A percentile compares a stretch with the other conserved stretches of the same genome.
phyloP scores from a whole-genome alignment of 2,329 filamentous ascomycete species.

The Canariomyces notabilis region DNA sequence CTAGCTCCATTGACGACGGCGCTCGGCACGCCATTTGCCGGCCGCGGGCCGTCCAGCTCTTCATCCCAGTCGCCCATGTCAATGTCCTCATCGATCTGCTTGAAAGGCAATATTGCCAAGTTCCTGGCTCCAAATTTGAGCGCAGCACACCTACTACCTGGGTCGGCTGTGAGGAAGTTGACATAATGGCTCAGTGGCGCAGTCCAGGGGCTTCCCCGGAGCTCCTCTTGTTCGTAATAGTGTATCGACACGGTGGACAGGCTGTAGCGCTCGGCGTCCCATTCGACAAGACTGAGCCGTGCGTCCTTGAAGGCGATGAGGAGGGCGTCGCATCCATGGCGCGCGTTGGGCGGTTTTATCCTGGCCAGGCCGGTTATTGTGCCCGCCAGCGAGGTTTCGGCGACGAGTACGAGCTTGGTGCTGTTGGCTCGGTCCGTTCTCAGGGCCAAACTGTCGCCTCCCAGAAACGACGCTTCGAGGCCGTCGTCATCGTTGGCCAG shows the following conservation, averaged over 20 bases:
- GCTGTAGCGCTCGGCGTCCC: slow-evolving; percentile 75
- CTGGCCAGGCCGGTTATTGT: slow-evolving; percentile 78
- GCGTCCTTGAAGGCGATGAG: slow-evolving; percentile 84
- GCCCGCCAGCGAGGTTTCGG: slow-evolving; percentile 78
- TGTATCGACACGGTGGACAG: slow-evolving; percentile 91
- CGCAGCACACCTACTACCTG: slow-evolving; percentile 86
- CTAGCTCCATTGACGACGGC: slow-evolving; percentile 41
- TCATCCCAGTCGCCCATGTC: slow-evolving; percentile 90
- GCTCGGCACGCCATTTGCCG: slow-evolving; percentile 42
- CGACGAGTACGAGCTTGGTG: slow-evolving; percentile 76
- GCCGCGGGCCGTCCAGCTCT: slow-evolving; percentile 66
- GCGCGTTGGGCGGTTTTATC: slow-evolving; percentile 66
- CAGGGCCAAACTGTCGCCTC: slow-evolving; percentile 55
- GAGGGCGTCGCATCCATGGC: slow-evolving; percentile 77
- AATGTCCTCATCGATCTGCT: slow-evolving; percentile 78
- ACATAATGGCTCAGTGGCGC: slow-evolving; percentile 68
- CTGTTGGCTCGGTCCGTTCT: slow-evolving; percentile 60
- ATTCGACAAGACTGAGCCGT: slow-evolving; percentile 88
- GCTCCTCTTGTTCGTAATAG: slow-evolving; percentile 94
- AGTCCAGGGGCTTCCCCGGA: slow-evolving; percentile 77
- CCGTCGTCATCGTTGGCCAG: slow-evolving; percentile 56
- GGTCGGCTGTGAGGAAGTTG: slow-evolving; percentile 82
- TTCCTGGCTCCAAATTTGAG: slow-evolving; percentile 87
- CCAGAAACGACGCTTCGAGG: slow-evolving; percentile 62
- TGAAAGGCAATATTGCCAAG: slow-evolving; percentile 89